Evolutionary conservation across 2,329 filamentous ascomycete genomes (phyloP).

Genomic region (Albifimbria verrucaria): DNA sequence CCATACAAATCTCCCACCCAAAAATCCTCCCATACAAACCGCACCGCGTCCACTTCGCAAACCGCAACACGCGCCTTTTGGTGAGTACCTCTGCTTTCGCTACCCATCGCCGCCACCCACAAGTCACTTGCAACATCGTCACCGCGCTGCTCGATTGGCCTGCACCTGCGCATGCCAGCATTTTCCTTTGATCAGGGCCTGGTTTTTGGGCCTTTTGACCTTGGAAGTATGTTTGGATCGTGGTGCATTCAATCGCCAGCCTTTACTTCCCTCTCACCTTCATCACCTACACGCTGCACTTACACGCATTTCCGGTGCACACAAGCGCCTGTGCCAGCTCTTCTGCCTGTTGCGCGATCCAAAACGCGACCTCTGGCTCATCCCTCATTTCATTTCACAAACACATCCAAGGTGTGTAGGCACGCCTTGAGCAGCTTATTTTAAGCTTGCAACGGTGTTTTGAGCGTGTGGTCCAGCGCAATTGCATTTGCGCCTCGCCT

Average conservation of each 20-base stretch:
- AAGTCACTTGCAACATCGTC: slow-evolving; percentile 19
- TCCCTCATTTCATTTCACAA: slow-evolving; percentile 9
- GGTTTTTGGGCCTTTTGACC: slow-evolving; percentile 1
- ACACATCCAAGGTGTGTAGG: slow-evolving; percentile 17
- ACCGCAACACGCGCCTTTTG: slow-evolving; percentile 36
- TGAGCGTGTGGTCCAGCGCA: slow-evolving; percentile 15
- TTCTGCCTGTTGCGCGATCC: slow-evolving; percentile 24
- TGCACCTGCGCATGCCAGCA: slow-evolving; percentile 10
- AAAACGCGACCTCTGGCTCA: slow-evolving; percentile 22
- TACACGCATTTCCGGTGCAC: no score
- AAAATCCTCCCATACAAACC: slow-evolving; percentile 51
- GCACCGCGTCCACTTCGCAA: slow-evolving; percentile 30
- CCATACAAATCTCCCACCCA: slow-evolving; percentile 58
- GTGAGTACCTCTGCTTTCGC: slow-evolving; percentile 47
- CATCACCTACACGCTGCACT: slow-evolving; percentile 12
- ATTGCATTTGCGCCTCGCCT: slow-evolving; percentile 27
- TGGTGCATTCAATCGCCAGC: neutral
- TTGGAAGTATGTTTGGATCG: neutral
- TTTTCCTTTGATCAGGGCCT: neutral
- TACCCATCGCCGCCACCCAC: slow-evolving; percentile 19
- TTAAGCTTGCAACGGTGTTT: slow-evolving; percentile 10
- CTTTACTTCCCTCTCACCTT: slow-evolving; percentile 3
- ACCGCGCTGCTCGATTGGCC: neutral
- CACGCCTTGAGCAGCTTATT: slow-evolving; percentile 11
- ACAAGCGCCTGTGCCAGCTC: slow-evolving; percentile 14